Evolutionary conservation across 139 green algal species (phyloP).

Genomic region (Monoraphidium neglectum): DNA sequence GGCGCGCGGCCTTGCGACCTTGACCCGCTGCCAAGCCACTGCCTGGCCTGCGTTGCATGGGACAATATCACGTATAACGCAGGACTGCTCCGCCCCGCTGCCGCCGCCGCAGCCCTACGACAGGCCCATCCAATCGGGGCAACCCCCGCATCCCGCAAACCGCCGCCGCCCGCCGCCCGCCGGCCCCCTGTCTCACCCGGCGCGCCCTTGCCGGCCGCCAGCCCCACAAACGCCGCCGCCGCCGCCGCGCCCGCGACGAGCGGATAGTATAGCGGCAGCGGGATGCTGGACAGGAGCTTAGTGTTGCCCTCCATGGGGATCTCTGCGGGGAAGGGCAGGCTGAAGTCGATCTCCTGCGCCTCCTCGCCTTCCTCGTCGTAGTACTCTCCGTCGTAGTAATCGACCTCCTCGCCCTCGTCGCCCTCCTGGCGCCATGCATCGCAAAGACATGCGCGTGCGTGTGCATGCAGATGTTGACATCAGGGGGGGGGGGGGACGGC

Average conservation of each 20-base stretch:
- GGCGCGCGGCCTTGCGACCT: too few species aligned
- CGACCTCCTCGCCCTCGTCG: neutral
- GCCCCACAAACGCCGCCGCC: constrained; percentile 41
- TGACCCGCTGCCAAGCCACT: neutral
- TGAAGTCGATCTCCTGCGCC: constrained; percentile 5
- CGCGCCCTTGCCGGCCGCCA: constrained; percentile 28
- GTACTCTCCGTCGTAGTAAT: neutral
- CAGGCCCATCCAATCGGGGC: neutral
- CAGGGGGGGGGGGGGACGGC: too few species aligned
- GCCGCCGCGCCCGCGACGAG: constrained; percentile 51
- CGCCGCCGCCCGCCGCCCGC: neutral
- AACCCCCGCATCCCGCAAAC: neutral
- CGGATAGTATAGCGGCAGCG: constrained; percentile 61
- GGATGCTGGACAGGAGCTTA: constrained; percentile 56
- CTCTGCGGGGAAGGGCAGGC: constrained; percentile 23
- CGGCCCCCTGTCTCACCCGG: constrained; percentile 41
- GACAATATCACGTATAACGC: neutral
- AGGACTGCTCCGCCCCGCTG: too few species aligned
- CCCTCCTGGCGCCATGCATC: neutral
- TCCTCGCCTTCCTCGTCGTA: neutral
- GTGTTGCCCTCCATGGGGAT: constrained; percentile 61
- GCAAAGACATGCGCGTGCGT: neutral
- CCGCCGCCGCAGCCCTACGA: neutral
- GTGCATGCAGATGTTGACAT: neutral
- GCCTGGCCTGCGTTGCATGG: neutral